These are phyloP conservation scores for Ascochyta koolunga DNA, from an alignment of 2,329 filamentous ascomycete genomes.

Conservation along the genomic window DNA sequence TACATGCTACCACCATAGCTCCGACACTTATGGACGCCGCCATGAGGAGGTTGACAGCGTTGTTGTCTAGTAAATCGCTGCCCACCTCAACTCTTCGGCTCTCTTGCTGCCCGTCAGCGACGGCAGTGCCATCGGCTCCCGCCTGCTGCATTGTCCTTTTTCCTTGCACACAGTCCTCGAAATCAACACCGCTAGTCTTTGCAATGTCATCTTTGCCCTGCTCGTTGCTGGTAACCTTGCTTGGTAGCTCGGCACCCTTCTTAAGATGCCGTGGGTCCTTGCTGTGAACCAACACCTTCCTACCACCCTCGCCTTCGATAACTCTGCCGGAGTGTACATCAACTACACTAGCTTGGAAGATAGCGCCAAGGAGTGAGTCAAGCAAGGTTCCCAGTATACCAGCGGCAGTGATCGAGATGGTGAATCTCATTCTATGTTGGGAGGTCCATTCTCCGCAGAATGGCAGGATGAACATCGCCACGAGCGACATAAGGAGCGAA, in stretches of 20 bases:
- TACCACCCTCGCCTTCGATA: constrained; percentile 82
- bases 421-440: constrained; percentile 45
- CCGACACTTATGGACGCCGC: constrained; percentile 79
- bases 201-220: constrained; percentile 47
- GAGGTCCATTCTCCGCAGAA: constrained; percentile 60
- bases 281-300: constrained; percentile 56
- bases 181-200: constrained; percentile 38
- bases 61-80: constrained; percentile 85
- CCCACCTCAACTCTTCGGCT: constrained; percentile 66
- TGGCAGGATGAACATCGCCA: constrained; percentile 71
- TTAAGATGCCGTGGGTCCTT: constrained; percentile 37
- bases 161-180: constrained; percentile 25
- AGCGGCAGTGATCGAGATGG: constrained; percentile 67
- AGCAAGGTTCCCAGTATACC: constrained; percentile 81
- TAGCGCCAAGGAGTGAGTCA: constrained; percentile 84
- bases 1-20: constrained; percentile 64
- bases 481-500: constrained; percentile 71
- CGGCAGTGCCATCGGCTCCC: constrained; percentile 28
- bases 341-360: constrained; percentile 84
- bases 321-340: constrained; percentile 86
- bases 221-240: constrained; percentile 50
- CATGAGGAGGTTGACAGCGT: constrained; percentile 94
- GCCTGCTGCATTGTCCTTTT: constrained; percentile 44
- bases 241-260: constrained; percentile 40
- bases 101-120: constrained; percentile 49